These are phyloP conservation scores for Pestalotiopsis sp. DNA, from an alignment of 2,329 filamentous ascomycete species.

Conservation along the genomic window DNA sequence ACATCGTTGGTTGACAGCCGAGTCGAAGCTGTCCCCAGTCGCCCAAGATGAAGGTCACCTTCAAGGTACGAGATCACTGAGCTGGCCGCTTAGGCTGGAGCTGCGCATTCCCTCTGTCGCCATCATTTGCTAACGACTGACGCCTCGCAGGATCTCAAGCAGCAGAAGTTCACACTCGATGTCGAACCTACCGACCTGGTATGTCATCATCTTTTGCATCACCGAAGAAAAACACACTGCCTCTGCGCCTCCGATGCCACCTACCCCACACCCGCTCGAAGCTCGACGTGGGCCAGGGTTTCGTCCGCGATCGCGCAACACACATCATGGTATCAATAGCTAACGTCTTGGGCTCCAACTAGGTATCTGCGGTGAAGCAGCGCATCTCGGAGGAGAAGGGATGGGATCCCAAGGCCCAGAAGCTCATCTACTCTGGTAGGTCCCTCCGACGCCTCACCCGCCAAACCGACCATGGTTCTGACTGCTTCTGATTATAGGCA, in stretches of 20 bases:
- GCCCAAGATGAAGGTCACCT: constrained; percentile 68
- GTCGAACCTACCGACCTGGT: constrained; percentile 92
- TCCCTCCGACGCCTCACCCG: background rate
- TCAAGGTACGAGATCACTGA: constrained; percentile 53
- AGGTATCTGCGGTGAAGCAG: constrained; percentile 91
- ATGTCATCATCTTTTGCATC: constrained; percentile 45
- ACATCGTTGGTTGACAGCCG: background rate
- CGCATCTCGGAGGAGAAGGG: constrained; percentile 92
- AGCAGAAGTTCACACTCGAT: constrained; percentile 97
- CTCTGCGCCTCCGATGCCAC: constrained; percentile 11
- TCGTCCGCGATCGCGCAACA: background rate
- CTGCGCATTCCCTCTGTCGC: background rate
- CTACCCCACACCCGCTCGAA: background rate
- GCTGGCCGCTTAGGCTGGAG: background rate
- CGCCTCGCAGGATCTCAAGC: constrained; percentile 81
- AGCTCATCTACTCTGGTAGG: constrained; percentile 97
- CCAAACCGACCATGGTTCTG: too few species aligned
- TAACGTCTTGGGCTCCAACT: constrained; percentile 22
- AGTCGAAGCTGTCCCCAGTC: background rate
- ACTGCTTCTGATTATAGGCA: constrained; percentile 62
- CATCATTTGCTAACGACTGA: constrained; percentile 20
- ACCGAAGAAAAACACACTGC: background rate
- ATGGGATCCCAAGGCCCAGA: constrained; percentile 88
- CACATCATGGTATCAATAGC: background rate
- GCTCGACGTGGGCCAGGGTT: background rate